Conservation (phyloP, 1,139 yeast species). For the Candida glucosophila region DNA sequence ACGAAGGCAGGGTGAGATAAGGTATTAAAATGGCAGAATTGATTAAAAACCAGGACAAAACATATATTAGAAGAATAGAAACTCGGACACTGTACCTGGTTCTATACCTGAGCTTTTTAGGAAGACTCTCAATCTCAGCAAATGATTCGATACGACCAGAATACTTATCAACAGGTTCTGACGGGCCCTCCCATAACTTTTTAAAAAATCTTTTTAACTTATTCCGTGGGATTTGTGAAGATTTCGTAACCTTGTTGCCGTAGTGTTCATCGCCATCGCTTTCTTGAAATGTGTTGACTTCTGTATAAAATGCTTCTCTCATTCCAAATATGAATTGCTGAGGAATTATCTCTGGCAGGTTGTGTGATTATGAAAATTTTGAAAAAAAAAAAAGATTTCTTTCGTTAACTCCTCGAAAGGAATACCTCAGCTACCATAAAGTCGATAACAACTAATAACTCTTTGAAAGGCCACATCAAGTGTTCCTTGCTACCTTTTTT, state of each 20-base stretch:
- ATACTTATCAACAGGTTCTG: constrained; percentile 36
- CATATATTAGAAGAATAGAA: constrained; percentile 26
- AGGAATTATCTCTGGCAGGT: no score
- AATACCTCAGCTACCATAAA: no score
- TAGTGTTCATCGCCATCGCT: not conserved
- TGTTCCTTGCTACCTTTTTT: no score
- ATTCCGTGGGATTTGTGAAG: not conserved
- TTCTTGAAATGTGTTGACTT: not conserved
- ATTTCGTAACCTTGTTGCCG: not conserved
- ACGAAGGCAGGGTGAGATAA: constrained; percentile 30
- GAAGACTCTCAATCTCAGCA: constrained; percentile 32
- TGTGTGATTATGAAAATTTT: no score
- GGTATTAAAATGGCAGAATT: constrained; percentile 25
- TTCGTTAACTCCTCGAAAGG: no score
- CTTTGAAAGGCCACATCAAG: no score
- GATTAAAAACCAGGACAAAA: constrained; percentile 24
- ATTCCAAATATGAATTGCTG: no score
- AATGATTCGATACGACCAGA: constrained; percentile 25
- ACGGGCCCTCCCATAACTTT: constrained; percentile 46
- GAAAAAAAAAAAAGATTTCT: no score
- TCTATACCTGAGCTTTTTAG: constrained; percentile 25
- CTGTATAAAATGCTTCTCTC: no score
- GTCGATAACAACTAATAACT: no score
- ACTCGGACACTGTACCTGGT: constrained; percentile 19
- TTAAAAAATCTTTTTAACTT: constrained; percentile 2